Evolutionary conservation across 2,329 filamentous ascomycete genomes (phyloP), one percentile per base, ranked within the genome.

Genomic region (Diplodia scrobiculata): DNA sequence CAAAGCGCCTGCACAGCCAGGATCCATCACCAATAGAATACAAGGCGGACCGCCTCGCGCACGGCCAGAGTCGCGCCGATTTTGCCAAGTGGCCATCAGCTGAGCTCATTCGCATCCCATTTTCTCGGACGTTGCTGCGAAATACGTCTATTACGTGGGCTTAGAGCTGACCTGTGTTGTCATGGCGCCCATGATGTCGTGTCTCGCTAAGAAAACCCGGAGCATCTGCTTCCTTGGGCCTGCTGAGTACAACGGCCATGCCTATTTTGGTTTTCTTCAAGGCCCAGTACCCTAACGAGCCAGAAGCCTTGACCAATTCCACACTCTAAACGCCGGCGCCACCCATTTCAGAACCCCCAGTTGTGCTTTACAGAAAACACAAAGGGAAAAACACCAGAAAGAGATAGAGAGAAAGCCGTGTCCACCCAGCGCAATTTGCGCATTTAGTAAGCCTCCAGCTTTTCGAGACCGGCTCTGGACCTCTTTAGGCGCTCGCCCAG

Each of bases 401-500:
- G 25, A 45, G 9, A 45, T 19, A 9, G 5, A 19, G n/a, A 45
- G 17, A 19, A 19, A 3, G 17, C n/a, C 5, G 1, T 4, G 17
- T 45, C 41, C 17, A 19, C 17, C 17, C n/a, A 19, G 1, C 41
- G 41, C 21, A 14, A 38, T 14, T 25, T 50, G 45, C 45, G 21
- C 29, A 2, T 27, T 65, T 51, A 66, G 19, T 45, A 63, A 19
- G 65, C 65, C 13, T 67, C 66, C 29, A 67, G 47, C n/a, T 58
- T 55, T 32, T 67, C 66, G 13, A 67, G 58, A 4, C 63, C 66
- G 3, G 58, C 66, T 36, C 68, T 51, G 19, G 59, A 65, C 50
- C 66, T 63, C 55, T 58, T 58, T 29, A 70, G 47, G 32, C 68
- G 58, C 17, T 70, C 68, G 5, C 69, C 66, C 50, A 69, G 48